Base-by-base conservation (phyloP, 2,329 filamentous ascomycete species). In the Fusarium pseudoanthophilum region DNA sequence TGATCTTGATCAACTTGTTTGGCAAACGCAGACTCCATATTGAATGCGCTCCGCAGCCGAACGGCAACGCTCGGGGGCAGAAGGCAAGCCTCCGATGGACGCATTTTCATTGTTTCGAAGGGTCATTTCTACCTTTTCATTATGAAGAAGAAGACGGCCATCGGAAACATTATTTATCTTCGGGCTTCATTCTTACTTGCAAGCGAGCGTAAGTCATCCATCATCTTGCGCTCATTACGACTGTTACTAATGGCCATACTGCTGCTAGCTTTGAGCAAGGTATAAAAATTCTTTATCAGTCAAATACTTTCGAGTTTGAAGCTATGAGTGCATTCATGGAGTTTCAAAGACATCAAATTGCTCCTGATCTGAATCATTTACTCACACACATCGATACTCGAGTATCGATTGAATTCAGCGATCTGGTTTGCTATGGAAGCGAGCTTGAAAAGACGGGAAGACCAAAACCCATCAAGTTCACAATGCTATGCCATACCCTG, bases 191-290 rank as follows among this genome's bases (percentile, higher is more conserved):
- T 7, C 28, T 66, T 40, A 66, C 66, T 7, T 70, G 56, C 40
- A 70, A 70, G n/a, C 60, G 32, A 46, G 39, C 45, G 51, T 70
- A 45, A 49, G 56, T 45, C 34, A 39, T 39, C 5, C 26, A 11
- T 24, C 28, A 11, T 24, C 28, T 18, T 11, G n/a, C 14, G 3
- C 11, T 32, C 15, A 37, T 15, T 24, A 21, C 11, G 7, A n/a
- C 21, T 49, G 6, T 18, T 32, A 14, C 43, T 51, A 14, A 51
- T 13, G 9, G 26, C 4, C 18, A 28, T 11, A 16, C 8, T 26
- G 16, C 11, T n/a, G 7, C 10, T 18, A 59, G 66, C 30, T 61
- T 32, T 16, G 51, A 65, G 26, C 55, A 61, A 39, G 46, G 45
- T 1, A 14, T 53, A 2, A 15, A 21, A 4, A 36, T 70, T 20